These are phyloP conservation scores for Eutrema salsugineum DNA, from an alignment of 441 rosid species.

Conservation along the genomic window DNA sequence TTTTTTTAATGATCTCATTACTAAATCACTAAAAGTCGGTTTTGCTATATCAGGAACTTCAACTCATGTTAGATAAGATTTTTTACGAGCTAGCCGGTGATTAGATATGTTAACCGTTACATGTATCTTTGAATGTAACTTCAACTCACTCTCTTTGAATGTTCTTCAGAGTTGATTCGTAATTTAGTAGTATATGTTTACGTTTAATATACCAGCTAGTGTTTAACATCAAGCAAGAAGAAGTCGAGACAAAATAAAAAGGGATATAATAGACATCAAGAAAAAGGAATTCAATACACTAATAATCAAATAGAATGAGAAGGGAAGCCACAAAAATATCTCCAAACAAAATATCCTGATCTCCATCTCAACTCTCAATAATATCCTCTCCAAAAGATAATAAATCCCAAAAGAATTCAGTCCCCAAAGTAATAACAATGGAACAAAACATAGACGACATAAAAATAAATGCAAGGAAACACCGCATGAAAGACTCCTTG, in stretches of 20 bases:
- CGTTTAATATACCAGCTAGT: background rate
- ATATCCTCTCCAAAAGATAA: conserved; percentile 25
- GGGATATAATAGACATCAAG: background rate
- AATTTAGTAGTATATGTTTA: background rate
- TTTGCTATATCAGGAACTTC: no score
- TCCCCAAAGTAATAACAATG: conserved; percentile 32
- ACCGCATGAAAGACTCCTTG: background rate
- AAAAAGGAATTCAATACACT: conserved; percentile 12
- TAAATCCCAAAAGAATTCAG: conserved; percentile 32
- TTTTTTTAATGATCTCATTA: no score
- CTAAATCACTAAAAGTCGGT: no score
- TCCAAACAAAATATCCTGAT: conserved; percentile 27
- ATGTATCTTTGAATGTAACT: no score
- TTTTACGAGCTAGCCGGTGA: no score
- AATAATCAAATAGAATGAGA: conserved; percentile 25
- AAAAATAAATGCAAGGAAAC: conserved; percentile 2
- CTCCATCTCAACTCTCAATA: conserved; percentile 25
- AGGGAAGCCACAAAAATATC: conserved; percentile 21
- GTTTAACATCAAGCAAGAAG: background rate
- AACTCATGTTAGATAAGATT: no score
- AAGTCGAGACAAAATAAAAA: background rate
- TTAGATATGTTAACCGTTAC: no score
- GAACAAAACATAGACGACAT: conserved; percentile 24
- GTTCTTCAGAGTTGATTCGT: no score
- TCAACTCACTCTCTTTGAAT: no score